These are phyloP conservation scores for Leccinum variicolor DNA, from an alignment of 768 basidiomycete genomes.

Conservation along the genomic window DNA sequence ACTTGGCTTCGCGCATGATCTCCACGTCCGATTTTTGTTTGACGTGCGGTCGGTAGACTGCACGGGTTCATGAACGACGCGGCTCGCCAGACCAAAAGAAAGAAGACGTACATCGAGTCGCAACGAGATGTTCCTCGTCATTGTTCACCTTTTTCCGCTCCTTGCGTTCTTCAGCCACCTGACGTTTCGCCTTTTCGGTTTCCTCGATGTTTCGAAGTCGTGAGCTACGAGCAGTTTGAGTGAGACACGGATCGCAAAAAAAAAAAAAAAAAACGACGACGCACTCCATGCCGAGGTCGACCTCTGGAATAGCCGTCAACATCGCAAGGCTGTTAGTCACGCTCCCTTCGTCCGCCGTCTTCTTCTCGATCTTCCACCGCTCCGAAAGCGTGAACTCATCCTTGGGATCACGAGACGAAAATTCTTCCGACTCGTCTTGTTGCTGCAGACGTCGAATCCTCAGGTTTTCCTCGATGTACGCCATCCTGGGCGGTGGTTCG, in stretches of 20 bases:
- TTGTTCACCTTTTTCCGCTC: constrained; percentile 50
- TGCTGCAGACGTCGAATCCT: constrained; percentile 63
- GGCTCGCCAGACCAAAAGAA: background rate
- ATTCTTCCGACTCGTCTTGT: constrained; percentile 44
- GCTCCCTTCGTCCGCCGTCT: constrained; percentile 76
- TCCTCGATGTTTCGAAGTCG: constrained; percentile 95
- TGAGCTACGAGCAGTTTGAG: constrained; percentile 42
- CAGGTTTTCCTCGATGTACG: constrained; percentile 94
- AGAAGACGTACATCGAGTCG: constrained; percentile 71
- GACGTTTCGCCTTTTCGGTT: constrained; percentile 93
- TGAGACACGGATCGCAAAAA: background rate
- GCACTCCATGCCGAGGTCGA: constrained; percentile 98
- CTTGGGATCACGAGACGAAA: constrained; percentile 48
- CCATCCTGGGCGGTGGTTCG: constrained; percentile 58
- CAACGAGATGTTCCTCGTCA: constrained; percentile 83
- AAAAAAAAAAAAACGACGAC: constrained; percentile 30
- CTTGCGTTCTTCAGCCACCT: constrained; percentile 71
- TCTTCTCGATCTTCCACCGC: constrained; percentile 58
- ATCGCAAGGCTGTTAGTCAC: constrained; percentile 92
- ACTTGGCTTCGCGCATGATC: constrained; percentile 82
- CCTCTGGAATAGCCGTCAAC: constrained; percentile 97
- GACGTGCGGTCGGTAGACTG: constrained; percentile 84
- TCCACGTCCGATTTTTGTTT: constrained; percentile 85
- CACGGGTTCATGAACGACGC: background rate
- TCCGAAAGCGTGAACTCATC: constrained; percentile 76